phyloP scores from a whole-genome alignment of 176 grass and related monocot genomes.

The Hyparrhenia diplandra region DNA sequence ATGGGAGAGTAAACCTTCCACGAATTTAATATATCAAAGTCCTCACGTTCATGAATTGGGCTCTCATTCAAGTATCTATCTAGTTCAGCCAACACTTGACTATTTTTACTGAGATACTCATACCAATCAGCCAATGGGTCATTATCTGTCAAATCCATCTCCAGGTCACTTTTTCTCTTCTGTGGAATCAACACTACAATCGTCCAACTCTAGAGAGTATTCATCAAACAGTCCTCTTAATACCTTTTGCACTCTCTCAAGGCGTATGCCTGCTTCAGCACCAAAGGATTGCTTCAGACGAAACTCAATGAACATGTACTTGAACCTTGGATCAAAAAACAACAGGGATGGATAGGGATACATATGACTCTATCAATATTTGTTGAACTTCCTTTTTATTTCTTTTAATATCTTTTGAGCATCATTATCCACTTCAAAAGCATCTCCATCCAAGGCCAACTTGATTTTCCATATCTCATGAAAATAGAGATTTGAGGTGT shows the following conservation, averaged over 20 bases:
- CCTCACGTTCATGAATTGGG: background rate
- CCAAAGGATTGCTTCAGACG: background rate
- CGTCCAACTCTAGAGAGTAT: background rate
- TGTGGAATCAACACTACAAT: background rate
- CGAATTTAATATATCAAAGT: background rate
- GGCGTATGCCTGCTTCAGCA: background rate
- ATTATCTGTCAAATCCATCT: background rate
- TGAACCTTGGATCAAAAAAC: background rate
- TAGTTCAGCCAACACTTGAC: background rate
- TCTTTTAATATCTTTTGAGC: background rate
- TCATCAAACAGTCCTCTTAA: background rate
- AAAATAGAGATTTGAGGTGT: conserved; percentile 1
- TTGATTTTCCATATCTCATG: conserved; percentile 17
- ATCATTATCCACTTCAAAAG: background rate
- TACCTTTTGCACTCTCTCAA: background rate
- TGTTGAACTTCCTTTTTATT: background rate
- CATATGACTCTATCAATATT: background rate
- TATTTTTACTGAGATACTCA: background rate
- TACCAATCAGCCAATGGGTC: background rate
- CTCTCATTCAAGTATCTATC: conserved; percentile 11
- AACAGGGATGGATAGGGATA: background rate
- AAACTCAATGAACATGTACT: background rate
- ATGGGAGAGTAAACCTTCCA: no score
- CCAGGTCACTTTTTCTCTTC: background rate
- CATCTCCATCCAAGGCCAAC: background rate